Evolutionary conservation across 345 rosid genomes (phyloP).

Genomic region (Arabis alpina): DNA sequence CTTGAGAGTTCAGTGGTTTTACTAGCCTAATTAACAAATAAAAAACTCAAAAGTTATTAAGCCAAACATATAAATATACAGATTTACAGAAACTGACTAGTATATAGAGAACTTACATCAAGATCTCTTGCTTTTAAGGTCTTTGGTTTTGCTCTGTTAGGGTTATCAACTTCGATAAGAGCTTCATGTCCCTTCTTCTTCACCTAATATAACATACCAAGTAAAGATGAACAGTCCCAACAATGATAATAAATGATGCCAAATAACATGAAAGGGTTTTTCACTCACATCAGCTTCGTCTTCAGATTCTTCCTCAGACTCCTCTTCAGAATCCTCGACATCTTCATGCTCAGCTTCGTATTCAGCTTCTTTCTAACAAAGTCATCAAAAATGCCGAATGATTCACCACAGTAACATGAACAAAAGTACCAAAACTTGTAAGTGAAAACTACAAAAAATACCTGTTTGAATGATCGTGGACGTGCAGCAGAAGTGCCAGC

Average conservation of each 20-base stretch:
- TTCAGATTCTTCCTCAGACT: conserved; percentile 65
- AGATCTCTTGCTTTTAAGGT: conserved; percentile 68
- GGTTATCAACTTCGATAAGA: conserved; percentile 84
- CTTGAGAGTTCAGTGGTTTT: conserved; percentile 92
- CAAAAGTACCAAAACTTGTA: neutral
- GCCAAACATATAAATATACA: neutral
- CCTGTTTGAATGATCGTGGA: conserved; percentile 84
- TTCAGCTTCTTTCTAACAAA: conserved; percentile 61
- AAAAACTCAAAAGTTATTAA: neutral
- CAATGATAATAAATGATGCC: neutral
- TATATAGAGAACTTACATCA: conserved; percentile 60
- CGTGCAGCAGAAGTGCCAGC: conserved; percentile 84
- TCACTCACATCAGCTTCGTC: conserved; percentile 42
- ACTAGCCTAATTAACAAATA: conserved; percentile 48
- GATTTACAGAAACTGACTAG: conserved; percentile 4
- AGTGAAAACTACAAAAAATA: conserved; percentile 15
- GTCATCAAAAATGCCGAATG: neutral
- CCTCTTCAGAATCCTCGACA: conserved; percentile 55
- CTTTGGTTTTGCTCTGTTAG: conserved; percentile 75
- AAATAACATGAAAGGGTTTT: neutral
- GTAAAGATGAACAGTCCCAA: neutral
- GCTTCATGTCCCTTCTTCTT: conserved; percentile 85
- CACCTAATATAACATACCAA: conserved; percentile 44
- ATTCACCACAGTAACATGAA: neutral
- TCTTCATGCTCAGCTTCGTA: conserved; percentile 44